Base-by-base conservation (phyloP, 2,329 filamentous ascomycete genomes). In the Amphichorda felina region DNA sequence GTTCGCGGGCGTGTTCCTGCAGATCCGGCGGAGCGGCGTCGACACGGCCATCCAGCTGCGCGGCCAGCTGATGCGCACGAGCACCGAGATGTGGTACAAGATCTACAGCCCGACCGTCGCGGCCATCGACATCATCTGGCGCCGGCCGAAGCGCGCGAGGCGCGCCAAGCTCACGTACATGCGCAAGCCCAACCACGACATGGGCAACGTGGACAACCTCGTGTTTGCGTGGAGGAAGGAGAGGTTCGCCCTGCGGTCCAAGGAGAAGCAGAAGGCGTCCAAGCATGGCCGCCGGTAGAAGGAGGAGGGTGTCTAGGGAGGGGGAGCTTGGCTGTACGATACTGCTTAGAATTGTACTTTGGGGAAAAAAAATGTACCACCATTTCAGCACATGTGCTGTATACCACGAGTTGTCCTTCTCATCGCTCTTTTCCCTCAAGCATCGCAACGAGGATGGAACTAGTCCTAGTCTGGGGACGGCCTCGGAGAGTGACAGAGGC, bases 11-110 rank as follows among this genome's bases (percentile, higher is more conserved):
- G 85, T 91, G 11, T 82, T 84, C 50, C 68, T 98, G 53, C 82
- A 82, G 53, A 88, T 98, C 55, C 82, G 88, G 38, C 72, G 86
- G 37, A 72, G 82, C n/a, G 87, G 87, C 40, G 74, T 91, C 40
- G 89, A 96, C 62, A 94, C 86, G 3, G 82, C 83, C 4, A 80
- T 98, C 37, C 64, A 94, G 40, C 68, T 98, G 40, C 75, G 91
- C 38, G 89, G 89, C 49, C 79, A 93, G 54, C 64, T 98, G 48
- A 88, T 85, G 45, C 75, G 83, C 48, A 75, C 93, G 6, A 84
- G 85, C 41, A 85, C 94, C 40, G 91, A 98, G 72, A 91, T 94
- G 85, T 94, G 86, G 79, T 87, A 83, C 61, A 98, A 98, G 69
- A 70, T 96, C 40, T 96, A 91, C 67, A 84, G 77, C 53, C 89